phyloP scores from a whole-genome alignment of 305 asterid species.

The Ajuga reptans region DNA sequence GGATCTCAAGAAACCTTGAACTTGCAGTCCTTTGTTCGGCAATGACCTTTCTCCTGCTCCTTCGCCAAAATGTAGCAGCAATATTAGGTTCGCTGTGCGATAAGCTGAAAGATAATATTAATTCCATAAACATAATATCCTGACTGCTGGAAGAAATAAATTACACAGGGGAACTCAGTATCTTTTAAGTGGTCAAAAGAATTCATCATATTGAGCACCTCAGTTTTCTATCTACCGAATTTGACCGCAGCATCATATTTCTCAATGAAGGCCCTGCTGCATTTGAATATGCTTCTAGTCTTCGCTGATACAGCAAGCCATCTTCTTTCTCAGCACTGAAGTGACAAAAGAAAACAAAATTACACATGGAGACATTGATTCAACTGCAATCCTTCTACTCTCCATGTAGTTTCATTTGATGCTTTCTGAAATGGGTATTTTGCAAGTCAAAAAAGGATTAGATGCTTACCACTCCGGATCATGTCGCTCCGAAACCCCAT shows the following conservation, averaged over 20 bases:
- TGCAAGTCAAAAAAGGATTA: slow-evolving; percentile 2
- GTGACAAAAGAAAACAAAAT: slow-evolving; percentile 13
- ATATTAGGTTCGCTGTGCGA: slow-evolving; percentile 86
- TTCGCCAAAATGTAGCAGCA: slow-evolving; percentile 85
- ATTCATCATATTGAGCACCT: slow-evolving; percentile 39
- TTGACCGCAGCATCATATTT: slow-evolving; percentile 73
- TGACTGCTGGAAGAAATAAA: slow-evolving; percentile 5
- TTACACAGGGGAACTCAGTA: neutral
- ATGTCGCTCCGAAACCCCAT: slow-evolving; percentile 69
- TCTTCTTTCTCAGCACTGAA: slow-evolving; percentile 89
- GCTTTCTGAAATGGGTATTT: slow-evolving; percentile 5
- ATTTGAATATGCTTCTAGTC: slow-evolving; percentile 67
- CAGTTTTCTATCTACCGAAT: slow-evolving; percentile 63
- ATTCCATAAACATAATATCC: slow-evolving; percentile 12
- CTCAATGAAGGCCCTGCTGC: slow-evolving; percentile 76
- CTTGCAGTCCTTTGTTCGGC: slow-evolving; percentile 92
- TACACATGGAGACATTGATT: neutral
- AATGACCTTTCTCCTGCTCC: slow-evolving; percentile 83
- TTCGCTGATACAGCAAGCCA: slow-evolving; percentile 53
- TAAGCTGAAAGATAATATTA: slow-evolving; percentile 45
- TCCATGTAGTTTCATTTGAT: neutral
- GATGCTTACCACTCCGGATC: slow-evolving; percentile 68
- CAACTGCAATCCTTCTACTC: neutral
- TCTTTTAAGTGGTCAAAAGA: slow-evolving; percentile 7
- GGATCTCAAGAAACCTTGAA: slow-evolving; percentile 61